Conservation (phyloP, 768 basidiomycete genomes). For the Mycena epipterygia region DNA sequence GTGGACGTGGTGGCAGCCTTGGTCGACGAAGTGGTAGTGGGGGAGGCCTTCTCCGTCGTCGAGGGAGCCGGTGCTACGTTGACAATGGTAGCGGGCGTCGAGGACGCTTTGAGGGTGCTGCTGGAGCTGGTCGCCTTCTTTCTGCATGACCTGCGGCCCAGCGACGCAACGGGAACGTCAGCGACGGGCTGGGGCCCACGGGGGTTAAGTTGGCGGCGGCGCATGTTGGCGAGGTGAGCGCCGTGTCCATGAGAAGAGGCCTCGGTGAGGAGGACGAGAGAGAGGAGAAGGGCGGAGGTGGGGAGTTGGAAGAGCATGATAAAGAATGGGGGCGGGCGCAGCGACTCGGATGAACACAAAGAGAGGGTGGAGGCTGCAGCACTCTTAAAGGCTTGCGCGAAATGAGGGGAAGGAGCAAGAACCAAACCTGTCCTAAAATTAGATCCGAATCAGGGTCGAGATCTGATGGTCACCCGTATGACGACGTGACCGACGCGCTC, state of each 20-base stretch:
- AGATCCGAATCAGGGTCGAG: no score
- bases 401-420: constrained; percentile 32
- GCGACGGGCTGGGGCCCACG: constrained; percentile 24
- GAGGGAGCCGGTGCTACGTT: constrained; percentile 11
- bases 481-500: not conserved
- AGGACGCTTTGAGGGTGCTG: constrained; percentile 9
- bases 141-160: constrained; percentile 30
- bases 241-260: constrained; percentile 38
- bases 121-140: constrained; percentile 5
- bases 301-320: constrained; percentile 42
- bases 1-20: not conserved
- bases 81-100: constrained; percentile 14
- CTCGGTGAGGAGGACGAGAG: constrained; percentile 38
- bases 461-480: no score
- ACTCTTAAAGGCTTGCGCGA: constrained; percentile 21
- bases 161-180: constrained; percentile 7
- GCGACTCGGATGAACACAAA: constrained; percentile 23
- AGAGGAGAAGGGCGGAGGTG: constrained; percentile 39
- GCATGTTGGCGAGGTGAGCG: constrained; percentile 38
- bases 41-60: constrained; percentile 15
- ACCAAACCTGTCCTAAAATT: constrained; percentile 18
- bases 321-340: constrained; percentile 29
- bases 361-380: constrained; percentile 29
- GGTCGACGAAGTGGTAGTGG: constrained; percentile 11
- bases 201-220: constrained; percentile 42